phyloP scores from a whole-genome alignment of 352 stramenopile species.

The Nothophytophthora sp. region DNA sequence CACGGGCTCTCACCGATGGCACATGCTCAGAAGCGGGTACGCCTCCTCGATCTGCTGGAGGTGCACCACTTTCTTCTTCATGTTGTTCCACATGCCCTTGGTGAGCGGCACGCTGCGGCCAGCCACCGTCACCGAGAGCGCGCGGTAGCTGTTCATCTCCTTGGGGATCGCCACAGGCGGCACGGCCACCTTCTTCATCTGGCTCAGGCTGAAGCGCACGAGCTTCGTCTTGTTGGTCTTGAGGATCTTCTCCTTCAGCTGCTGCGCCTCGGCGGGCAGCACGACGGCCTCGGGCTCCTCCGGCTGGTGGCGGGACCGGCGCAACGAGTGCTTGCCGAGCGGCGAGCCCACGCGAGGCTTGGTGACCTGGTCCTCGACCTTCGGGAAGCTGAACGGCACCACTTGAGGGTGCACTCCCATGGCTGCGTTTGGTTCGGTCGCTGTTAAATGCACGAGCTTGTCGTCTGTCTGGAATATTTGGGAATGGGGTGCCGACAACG shows the following conservation, averaged over 20 bases:
- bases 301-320: slow-evolving; percentile 38
- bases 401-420: slow-evolving; percentile 57
- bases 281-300: slow-evolving; percentile 26
- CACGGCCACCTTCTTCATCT: slow-evolving; percentile 61
- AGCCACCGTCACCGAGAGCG: slow-evolving; percentile 34
- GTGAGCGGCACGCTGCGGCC: slow-evolving; percentile 59
- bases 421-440: not conserved
- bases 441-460: slow-evolving; percentile 7
- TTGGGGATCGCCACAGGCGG: slow-evolving; percentile 50
- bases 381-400: slow-evolving; percentile 14
- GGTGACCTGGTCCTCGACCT: slow-evolving; percentile 28
- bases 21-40: slow-evolving; percentile 36
- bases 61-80: slow-evolving; percentile 40
- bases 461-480: slow-evolving; percentile 19
- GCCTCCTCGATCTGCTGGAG: slow-evolving; percentile 56
- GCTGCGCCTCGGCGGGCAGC: slow-evolving; percentile 41
- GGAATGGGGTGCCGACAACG: slow-evolving; percentile 10
- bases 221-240: slow-evolving; percentile 40
- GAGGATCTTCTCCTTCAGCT: slow-evolving; percentile 60
- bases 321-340: slow-evolving; percentile 27
- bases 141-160: slow-evolving; percentile 38
- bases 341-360: slow-evolving; percentile 23
- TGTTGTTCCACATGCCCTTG: slow-evolving; percentile 61
- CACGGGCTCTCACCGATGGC: slow-evolving; percentile 25
- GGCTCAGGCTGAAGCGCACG: slow-evolving; percentile 59